phyloP scores from a whole-genome alignment of 176 grass and related monocot species.

The Triticum monococcum region DNA sequence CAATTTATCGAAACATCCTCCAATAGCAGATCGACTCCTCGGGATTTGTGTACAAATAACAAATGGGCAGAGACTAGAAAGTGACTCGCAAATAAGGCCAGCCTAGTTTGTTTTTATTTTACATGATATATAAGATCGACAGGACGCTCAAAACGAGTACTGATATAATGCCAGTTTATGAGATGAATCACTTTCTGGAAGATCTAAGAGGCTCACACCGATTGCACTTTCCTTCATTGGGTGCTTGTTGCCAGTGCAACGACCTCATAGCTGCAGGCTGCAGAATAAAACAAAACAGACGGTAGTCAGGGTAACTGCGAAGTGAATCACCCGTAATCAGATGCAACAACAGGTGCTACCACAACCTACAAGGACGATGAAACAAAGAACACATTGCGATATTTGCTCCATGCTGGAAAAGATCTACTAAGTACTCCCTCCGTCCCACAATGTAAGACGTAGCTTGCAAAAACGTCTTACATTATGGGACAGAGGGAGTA shows the following conservation, averaged over 20 bases:
- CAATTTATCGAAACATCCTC: slow-evolving; percentile 4
- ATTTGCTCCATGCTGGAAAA: background rate
- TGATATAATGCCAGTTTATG: slow-evolving; percentile 27
- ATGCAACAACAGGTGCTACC: background rate
- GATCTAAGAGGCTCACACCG: background rate
- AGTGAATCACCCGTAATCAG: background rate
- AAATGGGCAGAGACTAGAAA: background rate
- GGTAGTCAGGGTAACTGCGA: background rate
- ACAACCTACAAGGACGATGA: background rate
- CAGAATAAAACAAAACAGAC: background rate
- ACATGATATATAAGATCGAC: slow-evolving; percentile 28
- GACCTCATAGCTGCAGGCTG: slow-evolving; percentile 50
- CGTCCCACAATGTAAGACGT: no score
- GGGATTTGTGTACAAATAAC: background rate
- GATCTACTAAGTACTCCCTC: background rate
- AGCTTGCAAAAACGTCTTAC: no score
- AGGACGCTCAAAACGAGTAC: background rate
- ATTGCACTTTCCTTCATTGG: slow-evolving; percentile 13
- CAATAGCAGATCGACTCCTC: background rate
- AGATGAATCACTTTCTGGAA: background rate
- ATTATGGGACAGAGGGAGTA: no score
- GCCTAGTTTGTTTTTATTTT: slow-evolving; percentile 48
- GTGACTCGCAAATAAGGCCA: background rate
- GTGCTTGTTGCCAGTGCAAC: background rate
- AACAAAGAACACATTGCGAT: background rate